Evolutionary conservation across 441 rosid genomes (phyloP).

Genomic region (Bocquillonia castaneifolia): DNA sequence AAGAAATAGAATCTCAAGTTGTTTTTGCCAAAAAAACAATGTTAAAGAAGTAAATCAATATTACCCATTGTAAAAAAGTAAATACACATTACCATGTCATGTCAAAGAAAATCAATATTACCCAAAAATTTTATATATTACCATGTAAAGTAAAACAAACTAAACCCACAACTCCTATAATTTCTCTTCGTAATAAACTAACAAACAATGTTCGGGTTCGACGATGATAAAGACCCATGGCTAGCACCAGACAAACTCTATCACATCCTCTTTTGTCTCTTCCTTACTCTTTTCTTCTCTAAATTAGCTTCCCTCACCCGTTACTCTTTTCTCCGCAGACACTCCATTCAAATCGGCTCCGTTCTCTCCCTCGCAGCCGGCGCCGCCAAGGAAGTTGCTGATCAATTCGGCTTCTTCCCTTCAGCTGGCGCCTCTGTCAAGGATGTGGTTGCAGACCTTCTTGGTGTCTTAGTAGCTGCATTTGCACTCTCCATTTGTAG

Average conservation of each 20-base stretch:
- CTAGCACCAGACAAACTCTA: slow-evolving; percentile 71
- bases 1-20: no score
- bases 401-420: slow-evolving; percentile 70
- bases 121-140: no score
- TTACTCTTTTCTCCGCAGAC: slow-evolving; percentile 48
- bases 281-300: slow-evolving; percentile 64
- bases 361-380: slow-evolving; percentile 68
- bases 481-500: slow-evolving; percentile 32
- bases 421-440: slow-evolving; percentile 79
- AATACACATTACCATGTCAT: no score
- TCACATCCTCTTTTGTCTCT: slow-evolving; percentile 76
- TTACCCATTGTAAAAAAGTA: no score
- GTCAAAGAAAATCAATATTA: no score
- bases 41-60: no score
- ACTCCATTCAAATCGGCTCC: slow-evolving; percentile 60
- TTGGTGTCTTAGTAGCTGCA: slow-evolving; percentile 56
- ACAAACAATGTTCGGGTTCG: neutral
- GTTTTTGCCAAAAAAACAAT: no score
- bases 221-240: slow-evolving; percentile 61
- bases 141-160: neutral
- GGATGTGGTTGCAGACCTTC: slow-evolving; percentile 63
- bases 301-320: slow-evolving; percentile 48
- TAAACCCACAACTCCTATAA: neutral
- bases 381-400: slow-evolving; percentile 82
- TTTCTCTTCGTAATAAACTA: no score